A percentile compares a stretch with the other conserved stretches of the same genome.
Conservation (phyloP, 2,329 filamentous ascomycete genomes). For the Trichoderma harzianum region DNA sequence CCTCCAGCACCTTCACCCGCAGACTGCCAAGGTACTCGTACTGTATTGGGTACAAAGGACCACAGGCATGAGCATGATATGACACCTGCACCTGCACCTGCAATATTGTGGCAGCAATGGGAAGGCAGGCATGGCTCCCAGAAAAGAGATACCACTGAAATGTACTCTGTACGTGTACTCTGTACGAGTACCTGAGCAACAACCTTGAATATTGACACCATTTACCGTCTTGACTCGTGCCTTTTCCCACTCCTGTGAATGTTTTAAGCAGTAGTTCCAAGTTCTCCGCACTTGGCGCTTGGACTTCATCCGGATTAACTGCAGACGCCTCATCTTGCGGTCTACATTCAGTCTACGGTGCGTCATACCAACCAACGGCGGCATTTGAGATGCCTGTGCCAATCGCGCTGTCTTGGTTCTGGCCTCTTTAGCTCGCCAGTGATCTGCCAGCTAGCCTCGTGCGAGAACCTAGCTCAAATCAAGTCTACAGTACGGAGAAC, state of each 20-base stretch:
- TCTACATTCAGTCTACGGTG: background rate
- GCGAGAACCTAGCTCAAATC: background rate
- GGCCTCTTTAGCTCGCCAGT: background rate
- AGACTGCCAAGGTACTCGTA: background rate
- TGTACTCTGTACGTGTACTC: background rate
- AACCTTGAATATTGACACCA: no score
- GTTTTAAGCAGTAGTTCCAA: background rate
- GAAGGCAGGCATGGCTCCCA: background rate
- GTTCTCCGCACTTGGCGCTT: background rate
- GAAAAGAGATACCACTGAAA: no score
- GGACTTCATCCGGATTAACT: background rate
- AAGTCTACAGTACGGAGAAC: background rate
- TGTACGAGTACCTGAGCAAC: no score
- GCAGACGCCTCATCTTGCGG: background rate
- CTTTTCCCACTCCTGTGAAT: background rate
- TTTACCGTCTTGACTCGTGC: background rate
- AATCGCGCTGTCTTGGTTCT: background rate
- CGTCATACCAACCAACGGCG: background rate
- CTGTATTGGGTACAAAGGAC: background rate
- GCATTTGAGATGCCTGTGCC: background rate
- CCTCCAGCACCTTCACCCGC: background rate
- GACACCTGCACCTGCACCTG: background rate
- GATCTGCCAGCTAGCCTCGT: background rate
- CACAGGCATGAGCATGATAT: background rate
- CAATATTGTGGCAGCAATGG: background rate